Evolutionary conservation across 2,329 filamentous ascomycete genomes (phyloP), one percentile per base, ranked within the genome.

Genomic region (Diaporthe helianthi): DNA sequence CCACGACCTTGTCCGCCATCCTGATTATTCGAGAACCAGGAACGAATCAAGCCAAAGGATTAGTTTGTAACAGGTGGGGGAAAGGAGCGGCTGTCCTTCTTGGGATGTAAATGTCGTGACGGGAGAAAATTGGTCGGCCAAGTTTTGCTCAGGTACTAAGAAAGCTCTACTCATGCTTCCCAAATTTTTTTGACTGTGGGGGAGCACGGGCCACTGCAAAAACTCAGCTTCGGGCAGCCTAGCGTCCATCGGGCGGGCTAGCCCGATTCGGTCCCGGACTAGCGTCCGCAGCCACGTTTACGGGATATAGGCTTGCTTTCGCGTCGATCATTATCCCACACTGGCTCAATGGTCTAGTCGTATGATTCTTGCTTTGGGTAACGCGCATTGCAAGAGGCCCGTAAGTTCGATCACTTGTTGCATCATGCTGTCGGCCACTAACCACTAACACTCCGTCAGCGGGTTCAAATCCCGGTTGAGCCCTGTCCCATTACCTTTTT

Each of bases 1-100:
- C 77, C 74, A 83, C 79, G 71, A 84, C 86, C 82, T 87, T 85
- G 70, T 78, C 76, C 78, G 81, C 81, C 81, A 83, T 83, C 70
- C 54, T 74, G 66, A 61, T 66, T 68, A 64, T 68, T 26, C 54
- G 33, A 64, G 58, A 68, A 63, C 52, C 54, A 68, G 66, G 66
- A 60, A 68, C 66, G 66, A 68, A 61, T 58, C 65, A 67, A 67
- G 65, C 31, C 53, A 63, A 68, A 58, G 55, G 65, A 63, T 33
- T 53, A 15, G 7, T 36, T 2, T 44, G 19, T 24, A 12, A 33
- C 44, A 17, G 22, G 36, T 22, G 65, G 46, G 38, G 33, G 33
- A 38, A 44, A 69, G 38, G 36, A 46, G 47, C 58, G 63, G 66
- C 67, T 69, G 65, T 49, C 41, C 65, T 67, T 51, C 44, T 41